phyloP scores from a whole-genome alignment of 2,329 filamentous ascomycete species.

The Penicillium fuscoglaucum region DNA sequence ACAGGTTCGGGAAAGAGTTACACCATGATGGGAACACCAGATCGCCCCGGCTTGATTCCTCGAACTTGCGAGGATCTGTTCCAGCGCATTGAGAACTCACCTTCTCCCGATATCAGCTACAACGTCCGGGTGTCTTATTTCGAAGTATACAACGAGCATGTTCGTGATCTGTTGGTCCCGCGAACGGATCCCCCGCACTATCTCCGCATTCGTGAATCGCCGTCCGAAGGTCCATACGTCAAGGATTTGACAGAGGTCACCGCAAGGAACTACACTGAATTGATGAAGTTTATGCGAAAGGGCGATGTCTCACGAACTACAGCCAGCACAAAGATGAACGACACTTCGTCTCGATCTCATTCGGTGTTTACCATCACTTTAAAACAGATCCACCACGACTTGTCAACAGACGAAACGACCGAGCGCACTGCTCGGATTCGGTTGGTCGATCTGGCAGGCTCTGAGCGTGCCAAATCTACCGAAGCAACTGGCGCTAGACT shows the following conservation, averaged over 20 bases:
- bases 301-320: constrained; percentile 85
- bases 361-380: constrained; percentile 97
- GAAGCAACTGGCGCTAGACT: constrained; percentile 90
- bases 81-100: constrained; percentile 80
- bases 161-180: constrained; percentile 86
- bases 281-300: constrained; percentile 84
- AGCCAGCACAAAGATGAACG: constrained; percentile 98
- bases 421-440: constrained; percentile 92
- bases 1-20: constrained; percentile 98
- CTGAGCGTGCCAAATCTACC: constrained; percentile 90
- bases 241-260: constrained; percentile 94
- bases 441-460: constrained; percentile 90
- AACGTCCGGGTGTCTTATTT: constrained; percentile 98
- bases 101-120: constrained; percentile 90
- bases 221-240: constrained; percentile 92
- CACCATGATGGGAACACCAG: constrained; percentile 89
- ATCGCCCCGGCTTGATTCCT: constrained; percentile 88
- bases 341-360: constrained; percentile 93
- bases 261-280: constrained; percentile 81
- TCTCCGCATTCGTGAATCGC: constrained; percentile 94
- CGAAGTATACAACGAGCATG: constrained; percentile 99
- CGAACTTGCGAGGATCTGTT: constrained; percentile 95
- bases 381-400: constrained; percentile 96
- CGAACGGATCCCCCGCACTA: constrained; percentile 80
- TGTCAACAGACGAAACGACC: constrained; percentile 96